Conservation (phyloP, 2,329 filamentous ascomycete genomes). For the Pestalotiopsis sp. region DNA sequence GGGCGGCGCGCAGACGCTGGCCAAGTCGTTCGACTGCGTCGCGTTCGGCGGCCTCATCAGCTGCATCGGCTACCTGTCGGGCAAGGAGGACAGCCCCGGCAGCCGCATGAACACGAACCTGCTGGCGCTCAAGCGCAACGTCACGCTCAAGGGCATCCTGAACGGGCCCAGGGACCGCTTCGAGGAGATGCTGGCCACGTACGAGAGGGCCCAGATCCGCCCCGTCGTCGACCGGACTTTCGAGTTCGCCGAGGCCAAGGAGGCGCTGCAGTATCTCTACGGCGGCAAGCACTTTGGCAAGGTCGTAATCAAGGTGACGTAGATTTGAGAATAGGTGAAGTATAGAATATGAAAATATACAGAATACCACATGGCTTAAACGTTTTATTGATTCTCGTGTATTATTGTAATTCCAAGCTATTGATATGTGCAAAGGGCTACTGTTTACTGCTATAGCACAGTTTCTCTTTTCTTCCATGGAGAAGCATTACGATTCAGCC, state of each 20-base stretch:
- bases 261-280: conserved; percentile 56
- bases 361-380: no score
- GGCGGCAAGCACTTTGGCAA: conserved; percentile 61
- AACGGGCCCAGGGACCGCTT: conserved; percentile 61
- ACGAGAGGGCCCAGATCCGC: conserved; percentile 42
- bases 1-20: conserved; percentile 54
- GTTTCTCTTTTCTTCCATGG: neutral
- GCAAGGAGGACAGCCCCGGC: conserved; percentile 50
- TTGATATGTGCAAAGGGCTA: no score
- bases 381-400: neutral
- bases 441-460: no score
- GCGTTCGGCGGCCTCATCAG: conserved; percentile 58
- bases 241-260: conserved; percentile 45
- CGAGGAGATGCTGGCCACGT: conserved; percentile 55
- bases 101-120: conserved; percentile 60
- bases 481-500: conserved; percentile 13
- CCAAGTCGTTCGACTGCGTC: conserved; percentile 54
- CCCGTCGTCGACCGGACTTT: conserved; percentile 51
- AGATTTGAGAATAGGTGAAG: neutral
- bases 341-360: neutral
- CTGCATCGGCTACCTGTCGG: conserved; percentile 43
- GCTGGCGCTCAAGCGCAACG: conserved; percentile 37
- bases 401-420: neutral
- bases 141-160: conserved; percentile 49
- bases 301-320: conserved; percentile 47